Percentiles rank a stretch among this genome's conserved stretches.
These are phyloP conservation scores for Syzygium oleosum DNA, from an alignment of 345 rosid species.

Conservation along the genomic window DNA sequence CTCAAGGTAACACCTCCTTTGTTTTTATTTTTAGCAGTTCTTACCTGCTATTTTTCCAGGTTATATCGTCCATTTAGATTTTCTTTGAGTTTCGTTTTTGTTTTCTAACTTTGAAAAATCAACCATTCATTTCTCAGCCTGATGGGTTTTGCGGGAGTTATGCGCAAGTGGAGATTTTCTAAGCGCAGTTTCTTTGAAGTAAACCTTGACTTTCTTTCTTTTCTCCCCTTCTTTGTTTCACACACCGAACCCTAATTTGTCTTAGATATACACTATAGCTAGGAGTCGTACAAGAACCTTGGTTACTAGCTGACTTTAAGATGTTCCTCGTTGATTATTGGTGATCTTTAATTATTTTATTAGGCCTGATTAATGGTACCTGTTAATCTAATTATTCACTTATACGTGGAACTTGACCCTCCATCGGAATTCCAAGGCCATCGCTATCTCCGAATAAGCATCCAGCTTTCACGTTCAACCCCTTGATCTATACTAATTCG, in stretches of 20 bases:
- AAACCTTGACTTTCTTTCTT: not conserved
- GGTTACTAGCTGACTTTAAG: not conserved
- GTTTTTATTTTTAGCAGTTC: not conserved
- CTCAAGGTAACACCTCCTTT: constrained; percentile 18
- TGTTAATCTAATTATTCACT: not conserved
- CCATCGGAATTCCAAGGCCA: not conserved
- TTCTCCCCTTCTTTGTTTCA: not conserved
- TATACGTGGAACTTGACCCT: not conserved
- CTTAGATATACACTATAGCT: not conserved
- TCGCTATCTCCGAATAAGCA: not conserved
- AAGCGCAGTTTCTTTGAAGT: not conserved
- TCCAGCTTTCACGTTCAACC: not conserved
- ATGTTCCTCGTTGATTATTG: not conserved
- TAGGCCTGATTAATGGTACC: not conserved
- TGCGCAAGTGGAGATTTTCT: not conserved
- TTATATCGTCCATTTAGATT: not conserved
- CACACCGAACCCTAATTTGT: not conserved
- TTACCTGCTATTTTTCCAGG: not conserved
- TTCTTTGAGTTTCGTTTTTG: not conserved
- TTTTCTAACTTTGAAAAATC: not conserved
- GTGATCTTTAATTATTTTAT: not conserved
- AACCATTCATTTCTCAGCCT: not conserved
- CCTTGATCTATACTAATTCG: not conserved
- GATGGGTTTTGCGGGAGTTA: not conserved
- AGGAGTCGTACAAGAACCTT: not conserved